These are phyloP conservation scores for Neodidymelliopsis sp. DNA, from an alignment of 2,329 filamentous ascomycete genomes.

Conservation along the genomic window DNA sequence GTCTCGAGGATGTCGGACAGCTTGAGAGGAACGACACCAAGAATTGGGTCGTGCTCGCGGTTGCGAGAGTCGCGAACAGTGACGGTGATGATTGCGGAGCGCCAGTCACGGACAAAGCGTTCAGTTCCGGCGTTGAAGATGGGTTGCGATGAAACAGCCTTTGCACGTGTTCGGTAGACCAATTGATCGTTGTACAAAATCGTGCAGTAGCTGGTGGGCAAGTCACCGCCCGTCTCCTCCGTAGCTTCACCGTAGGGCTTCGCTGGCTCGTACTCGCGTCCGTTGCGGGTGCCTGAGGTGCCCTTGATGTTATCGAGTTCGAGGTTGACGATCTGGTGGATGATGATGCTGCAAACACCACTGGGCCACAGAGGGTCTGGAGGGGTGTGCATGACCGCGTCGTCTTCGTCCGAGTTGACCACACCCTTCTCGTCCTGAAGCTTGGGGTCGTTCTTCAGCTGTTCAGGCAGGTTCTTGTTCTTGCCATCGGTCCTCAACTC, in stretches of 20 bases:
- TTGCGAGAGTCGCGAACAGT: constrained; percentile 89
- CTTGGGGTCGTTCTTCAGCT: constrained; percentile 75
- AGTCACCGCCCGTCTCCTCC: constrained; percentile 78
- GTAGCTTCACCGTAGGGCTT: constrained; percentile 84
- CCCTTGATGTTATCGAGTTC: constrained; percentile 92
- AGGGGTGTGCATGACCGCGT: constrained; percentile 87
- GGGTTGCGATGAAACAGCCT: constrained; percentile 91
- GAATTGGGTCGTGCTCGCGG: constrained; percentile 90
- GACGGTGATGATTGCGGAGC: constrained; percentile 83
- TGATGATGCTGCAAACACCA: constrained; percentile 82
- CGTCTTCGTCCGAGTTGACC: constrained; percentile 75
- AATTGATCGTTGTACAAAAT: constrained; percentile 89
- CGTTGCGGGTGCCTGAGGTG: constrained; percentile 79
- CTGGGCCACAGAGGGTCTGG: constrained; percentile 97
- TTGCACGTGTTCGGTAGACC: constrained; percentile 91
- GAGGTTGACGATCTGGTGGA: constrained; percentile 95
- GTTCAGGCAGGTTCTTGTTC: constrained; percentile 76
- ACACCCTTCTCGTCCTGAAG: constrained; percentile 89
- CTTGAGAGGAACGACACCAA: constrained; percentile 89
- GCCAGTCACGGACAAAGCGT: constrained; percentile 91
- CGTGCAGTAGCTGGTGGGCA: constrained; percentile 94
- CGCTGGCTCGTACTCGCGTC: constrained; percentile 87
- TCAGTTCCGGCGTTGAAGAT: constrained; percentile 98
- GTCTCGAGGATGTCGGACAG: constrained; percentile 87
- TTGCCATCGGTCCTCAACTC: constrained; percentile 87